phyloP scores from a whole-genome alignment of 2,329 filamentous ascomycete species.

The Bipolaris bicolor region DNA sequence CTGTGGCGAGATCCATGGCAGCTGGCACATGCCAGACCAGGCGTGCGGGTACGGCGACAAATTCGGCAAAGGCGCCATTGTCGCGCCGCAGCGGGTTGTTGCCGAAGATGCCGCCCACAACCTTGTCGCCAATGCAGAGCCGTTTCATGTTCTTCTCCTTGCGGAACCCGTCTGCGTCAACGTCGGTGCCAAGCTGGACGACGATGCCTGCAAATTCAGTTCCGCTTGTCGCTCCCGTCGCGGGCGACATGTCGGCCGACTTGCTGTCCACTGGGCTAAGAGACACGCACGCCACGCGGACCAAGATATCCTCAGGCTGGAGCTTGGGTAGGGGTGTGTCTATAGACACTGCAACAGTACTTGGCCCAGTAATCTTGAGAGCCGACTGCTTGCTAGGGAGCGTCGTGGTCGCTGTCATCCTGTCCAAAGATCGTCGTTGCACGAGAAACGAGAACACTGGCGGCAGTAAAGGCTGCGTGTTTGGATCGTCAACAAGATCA shows the following conservation, averaged over 20 bases:
- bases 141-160: no score
- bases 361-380: background rate
- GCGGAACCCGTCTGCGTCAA: slow-evolving; percentile 1
- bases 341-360: background rate
- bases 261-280: slow-evolving; percentile 18
- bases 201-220: slow-evolving; percentile 48
- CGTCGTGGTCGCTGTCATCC: no score
- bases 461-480: no score
- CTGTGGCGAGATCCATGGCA: slow-evolving; percentile 35
- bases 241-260: background rate
- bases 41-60: slow-evolving; percentile 46
- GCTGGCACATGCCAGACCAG: slow-evolving; percentile 47
- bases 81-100: background rate
- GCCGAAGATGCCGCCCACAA: slow-evolving; percentile 26
- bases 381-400: background rate
- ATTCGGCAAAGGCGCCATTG: slow-evolving; percentile 32
- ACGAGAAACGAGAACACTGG: no score
- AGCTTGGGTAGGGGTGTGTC: background rate
- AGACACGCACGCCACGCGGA: slow-evolving; percentile 3
- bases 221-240: slow-evolving; percentile 21
- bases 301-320: background rate
- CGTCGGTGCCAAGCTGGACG: slow-evolving; percentile 35
- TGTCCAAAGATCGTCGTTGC: no score
- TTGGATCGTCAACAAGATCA: no score
- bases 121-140: no score